phyloP scores from a whole-genome alignment of 805 yeast genomes.

The Ogataea parapolymorpha region DNA sequence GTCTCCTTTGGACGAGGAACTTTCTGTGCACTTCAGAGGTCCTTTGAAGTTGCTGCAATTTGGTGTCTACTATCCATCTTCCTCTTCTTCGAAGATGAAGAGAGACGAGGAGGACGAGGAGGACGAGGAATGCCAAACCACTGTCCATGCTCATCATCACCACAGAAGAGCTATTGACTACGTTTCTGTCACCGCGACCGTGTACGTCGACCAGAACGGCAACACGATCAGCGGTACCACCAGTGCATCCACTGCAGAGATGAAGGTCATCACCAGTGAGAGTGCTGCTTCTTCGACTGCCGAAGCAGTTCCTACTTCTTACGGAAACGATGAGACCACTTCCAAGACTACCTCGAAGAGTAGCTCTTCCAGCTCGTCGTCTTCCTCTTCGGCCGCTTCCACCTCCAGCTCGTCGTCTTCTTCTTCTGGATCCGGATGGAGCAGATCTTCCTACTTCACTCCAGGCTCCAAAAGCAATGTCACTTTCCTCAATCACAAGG shows the following conservation, averaged over 20 bases:
- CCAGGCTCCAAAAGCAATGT: slow-evolving; percentile 65
- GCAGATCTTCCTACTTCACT: slow-evolving; percentile 66
- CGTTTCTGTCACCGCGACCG: slow-evolving; percentile 76
- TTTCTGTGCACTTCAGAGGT: slow-evolving; percentile 88
- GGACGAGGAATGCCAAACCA: slow-evolving; percentile 44
- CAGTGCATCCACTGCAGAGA: slow-evolving; percentile 27
- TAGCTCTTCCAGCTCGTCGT: slow-evolving; percentile 29
- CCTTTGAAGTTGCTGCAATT: slow-evolving; percentile 78
- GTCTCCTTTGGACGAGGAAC: slow-evolving; percentile 82
- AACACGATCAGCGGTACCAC: slow-evolving; percentile 28
- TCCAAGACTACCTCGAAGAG: slow-evolving; percentile 33
- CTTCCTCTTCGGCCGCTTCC: slow-evolving; percentile 23
- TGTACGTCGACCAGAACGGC: slow-evolving; percentile 62
- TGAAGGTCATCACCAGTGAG: not conserved
- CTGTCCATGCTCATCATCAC: slow-evolving; percentile 44
- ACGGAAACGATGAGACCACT: not conserved
- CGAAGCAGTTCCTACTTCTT: not conserved
- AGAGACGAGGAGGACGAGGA: slow-evolving; percentile 36
- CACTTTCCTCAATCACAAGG: slow-evolving; percentile 82
- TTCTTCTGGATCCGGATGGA: slow-evolving; percentile 51
- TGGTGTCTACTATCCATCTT: slow-evolving; percentile 79
- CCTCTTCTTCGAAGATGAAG: slow-evolving; percentile 36
- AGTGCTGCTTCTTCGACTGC: slow-evolving; percentile 12
- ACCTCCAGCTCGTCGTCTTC: slow-evolving; percentile 16
- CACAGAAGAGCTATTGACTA: slow-evolving; percentile 62